Evolutionary conservation across 192 early-diverging fungal genomes (phyloP).

Genomic region (Allomyces javanicus): DNA sequence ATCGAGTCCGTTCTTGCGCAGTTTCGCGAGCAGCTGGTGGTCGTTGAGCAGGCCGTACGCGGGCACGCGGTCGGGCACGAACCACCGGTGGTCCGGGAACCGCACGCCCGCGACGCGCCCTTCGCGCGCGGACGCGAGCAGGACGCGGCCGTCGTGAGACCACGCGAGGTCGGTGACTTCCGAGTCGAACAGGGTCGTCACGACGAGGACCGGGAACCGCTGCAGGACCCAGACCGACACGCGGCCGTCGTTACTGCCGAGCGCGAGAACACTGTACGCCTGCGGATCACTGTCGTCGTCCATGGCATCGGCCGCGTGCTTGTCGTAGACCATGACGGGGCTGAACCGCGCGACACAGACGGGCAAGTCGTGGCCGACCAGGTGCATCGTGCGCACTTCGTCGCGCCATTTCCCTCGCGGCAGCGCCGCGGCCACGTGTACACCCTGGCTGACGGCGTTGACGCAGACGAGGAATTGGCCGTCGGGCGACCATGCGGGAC

Average conservation of each 20-base stretch:
- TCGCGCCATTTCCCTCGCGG: conserved; percentile 52
- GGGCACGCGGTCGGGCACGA: background rate
- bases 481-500: conserved; percentile 65
- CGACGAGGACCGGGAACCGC: background rate
- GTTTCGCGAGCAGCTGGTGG: background rate
- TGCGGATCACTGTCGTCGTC: conserved; percentile 4
- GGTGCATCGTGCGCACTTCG: conserved; percentile 28
- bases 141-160: conserved; percentile 61
- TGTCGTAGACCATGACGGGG: conserved; percentile 44
- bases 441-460: conserved; percentile 62
- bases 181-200: conserved; percentile 5
- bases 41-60: background rate
- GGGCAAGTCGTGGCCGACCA: conserved; percentile 75
- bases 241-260: conserved; percentile 76
- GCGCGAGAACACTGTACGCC: conserved; percentile 39
- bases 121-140: conserved; percentile 83
- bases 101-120: conserved; percentile 31
- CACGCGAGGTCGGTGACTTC: conserved; percentile 86
- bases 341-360: conserved; percentile 83
- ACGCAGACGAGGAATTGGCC: conserved; percentile 79
- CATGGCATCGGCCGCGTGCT: conserved; percentile 12
- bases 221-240: conserved; percentile 58
- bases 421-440: conserved; percentile 65
- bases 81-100: background rate
- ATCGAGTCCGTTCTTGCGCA: background rate